Evolutionary conservation across 805 yeast species (phyloP), one percentile per base, ranked within the genome.

Genomic region (Scheffersomyces amazonensis): DNA sequence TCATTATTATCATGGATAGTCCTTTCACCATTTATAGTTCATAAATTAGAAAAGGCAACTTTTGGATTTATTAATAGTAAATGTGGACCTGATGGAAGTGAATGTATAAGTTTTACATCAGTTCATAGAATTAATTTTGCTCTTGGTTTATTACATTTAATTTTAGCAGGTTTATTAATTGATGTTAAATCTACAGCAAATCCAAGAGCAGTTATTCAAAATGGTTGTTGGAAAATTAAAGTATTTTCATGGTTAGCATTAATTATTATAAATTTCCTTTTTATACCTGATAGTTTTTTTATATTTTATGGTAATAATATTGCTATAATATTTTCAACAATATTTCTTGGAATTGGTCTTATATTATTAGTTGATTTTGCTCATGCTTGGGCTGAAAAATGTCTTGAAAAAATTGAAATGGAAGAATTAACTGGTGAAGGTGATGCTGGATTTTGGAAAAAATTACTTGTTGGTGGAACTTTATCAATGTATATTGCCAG

Each of bases 311-410:
- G 99, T 1, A 93, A 87, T 59, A 81, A 88, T 66, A 69, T 93
- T 31, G 88, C 97, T 5, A 83, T 90, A 21, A 63, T 88, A 4
- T 82, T 88, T 50, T 87, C 96, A 31, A 84, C 91, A 2, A 54
- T 89, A 4, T 93, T 93, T 64, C 76, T 91, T 25, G 81, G 93
- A 12, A 87, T 93, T 43, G 99, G 99, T 1, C 73, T 93, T 41
- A 84, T 95, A 11, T 69, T 93, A 35, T 68, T 93, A 34, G 97
- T 93, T 22, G 99, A 93, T 61, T 93, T 88, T 71, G 98, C 99
- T 3, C 98, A 93, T 62, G 91, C 91, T 49, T 93, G 97, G 96
- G 97, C 98, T 0, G 99, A 93, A 53, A 86, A 85, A 6, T 93
- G 99, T 60, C 74, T 93, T 37, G 89, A 83, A 47, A 86, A 88